Conservation (phyloP, 2,329 filamentous ascomycete species). For the Chaetoscypha palmicola region DNA sequence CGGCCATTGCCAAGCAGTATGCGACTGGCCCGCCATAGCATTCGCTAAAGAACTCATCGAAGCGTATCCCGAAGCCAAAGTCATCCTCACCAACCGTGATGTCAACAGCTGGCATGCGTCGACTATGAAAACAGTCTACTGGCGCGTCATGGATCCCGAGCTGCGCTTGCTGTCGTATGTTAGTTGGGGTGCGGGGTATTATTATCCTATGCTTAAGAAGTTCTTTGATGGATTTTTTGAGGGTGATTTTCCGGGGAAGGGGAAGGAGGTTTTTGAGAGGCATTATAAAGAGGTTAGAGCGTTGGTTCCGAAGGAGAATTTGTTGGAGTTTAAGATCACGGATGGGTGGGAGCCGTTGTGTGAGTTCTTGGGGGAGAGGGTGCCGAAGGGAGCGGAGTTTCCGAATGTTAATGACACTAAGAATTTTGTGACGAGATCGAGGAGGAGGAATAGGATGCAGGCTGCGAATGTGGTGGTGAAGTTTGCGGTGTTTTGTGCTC, state of each 20-base stretch:
- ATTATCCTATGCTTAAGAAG: too few relatives aligned
- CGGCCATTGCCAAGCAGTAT: slow-evolving; percentile 59
- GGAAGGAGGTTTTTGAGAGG: slow-evolving; percentile 54
- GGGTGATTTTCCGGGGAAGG: slow-evolving; percentile 57
- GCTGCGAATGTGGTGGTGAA: too few relatives aligned
- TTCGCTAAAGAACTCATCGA: slow-evolving; percentile 65
- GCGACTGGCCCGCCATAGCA: slow-evolving; percentile 60
- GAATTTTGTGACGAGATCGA: too few relatives aligned
- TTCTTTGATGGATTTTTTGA: slow-evolving; percentile 64
- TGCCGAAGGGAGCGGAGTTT: neutral
- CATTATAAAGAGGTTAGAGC: slow-evolving; percentile 35
- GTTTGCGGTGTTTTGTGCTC: too few relatives aligned
- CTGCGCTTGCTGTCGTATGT: slow-evolving; percentile 47
- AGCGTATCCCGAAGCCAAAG: slow-evolving; percentile 66
- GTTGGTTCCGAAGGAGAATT: neutral
- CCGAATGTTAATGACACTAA: neutral
- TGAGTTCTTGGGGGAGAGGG: slow-evolving; percentile 1
- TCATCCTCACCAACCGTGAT: slow-evolving; percentile 60
- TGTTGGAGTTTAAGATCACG: neutral
- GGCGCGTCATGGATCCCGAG: slow-evolving; percentile 59
- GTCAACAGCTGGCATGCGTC: slow-evolving; percentile 50
- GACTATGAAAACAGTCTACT: slow-evolving; percentile 61
- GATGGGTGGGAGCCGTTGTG: slow-evolving; percentile 8
- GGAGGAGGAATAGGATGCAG: too few relatives aligned
- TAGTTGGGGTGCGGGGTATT: too few relatives aligned